Conservation (phyloP, 108 stramenopile genomes). For the Cyclotella cryptica region DNA sequence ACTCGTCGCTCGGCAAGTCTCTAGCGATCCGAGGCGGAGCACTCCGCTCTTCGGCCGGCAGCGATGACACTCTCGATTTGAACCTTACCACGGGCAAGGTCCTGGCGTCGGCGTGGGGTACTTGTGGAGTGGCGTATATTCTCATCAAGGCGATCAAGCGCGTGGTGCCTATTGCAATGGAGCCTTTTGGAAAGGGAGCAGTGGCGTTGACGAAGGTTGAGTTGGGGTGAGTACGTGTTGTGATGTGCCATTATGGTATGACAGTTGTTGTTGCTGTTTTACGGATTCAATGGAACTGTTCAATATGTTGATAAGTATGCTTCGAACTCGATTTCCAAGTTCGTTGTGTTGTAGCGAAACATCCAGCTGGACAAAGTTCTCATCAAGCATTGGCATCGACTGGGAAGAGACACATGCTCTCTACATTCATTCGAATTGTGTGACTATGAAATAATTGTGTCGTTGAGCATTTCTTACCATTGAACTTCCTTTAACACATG, state of each 20-base stretch:
- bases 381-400: too few species aligned
- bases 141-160: conserved; percentile 87
- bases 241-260: conserved; percentile 17
- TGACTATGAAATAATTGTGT: too few species aligned
- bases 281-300: too few species aligned
- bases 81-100: conserved; percentile 42
- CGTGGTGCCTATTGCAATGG: conserved; percentile 92
- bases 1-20: not conserved
- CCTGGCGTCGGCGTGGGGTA: conserved; percentile 82
- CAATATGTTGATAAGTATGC: too few species aligned
- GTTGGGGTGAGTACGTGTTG: conserved; percentile 68
- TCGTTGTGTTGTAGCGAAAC: too few species aligned
- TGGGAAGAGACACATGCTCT: too few species aligned
- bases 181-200: conserved; percentile 71
- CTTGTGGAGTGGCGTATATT: conserved; percentile 85
- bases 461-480: too few species aligned
- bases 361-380: too few species aligned
- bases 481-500: too few species aligned
- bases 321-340: too few species aligned
- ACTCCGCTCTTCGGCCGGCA: not conserved
- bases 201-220: conserved; percentile 67
- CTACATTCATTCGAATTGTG: too few species aligned
- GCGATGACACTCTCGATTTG: conserved; percentile 26
- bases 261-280: conserved; percentile 9
- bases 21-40: conserved; percentile 28